Evolutionary conservation across 2,329 filamentous ascomycete species (phyloP).

Genomic region (Raffaelea ambrosiae): DNA sequence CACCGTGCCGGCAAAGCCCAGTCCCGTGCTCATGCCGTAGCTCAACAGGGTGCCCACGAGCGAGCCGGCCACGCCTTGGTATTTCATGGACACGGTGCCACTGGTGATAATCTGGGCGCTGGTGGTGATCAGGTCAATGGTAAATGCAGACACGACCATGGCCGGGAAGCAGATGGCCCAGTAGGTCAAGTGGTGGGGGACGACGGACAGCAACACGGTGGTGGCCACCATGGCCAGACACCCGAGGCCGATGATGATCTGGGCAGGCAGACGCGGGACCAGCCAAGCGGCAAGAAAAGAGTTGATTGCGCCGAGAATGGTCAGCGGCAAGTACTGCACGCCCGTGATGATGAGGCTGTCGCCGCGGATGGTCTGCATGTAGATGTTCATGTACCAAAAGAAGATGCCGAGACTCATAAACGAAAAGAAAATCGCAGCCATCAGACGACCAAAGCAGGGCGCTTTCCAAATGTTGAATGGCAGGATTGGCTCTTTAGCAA

Average conservation of each 20-base stretch:
- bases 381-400: conserved; percentile 13
- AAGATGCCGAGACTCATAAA: conserved; percentile 13
- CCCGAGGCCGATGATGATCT: neutral
- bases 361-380: neutral
- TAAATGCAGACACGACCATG: conserved; percentile 22
- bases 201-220: neutral
- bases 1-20: conserved; percentile 24
- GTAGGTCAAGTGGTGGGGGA: conserved; percentile 16
- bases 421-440: conserved; percentile 9
- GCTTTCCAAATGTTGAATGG: conserved; percentile 12
- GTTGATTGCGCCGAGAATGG: neutral
- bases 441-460: conserved; percentile 9
- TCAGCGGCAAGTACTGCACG: neutral
- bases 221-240: neutral
- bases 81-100: conserved; percentile 34
- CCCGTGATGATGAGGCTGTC: neutral
- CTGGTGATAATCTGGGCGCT: conserved; percentile 45
- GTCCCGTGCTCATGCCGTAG: conserved; percentile 21
- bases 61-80: conserved; percentile 41
- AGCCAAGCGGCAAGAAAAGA: neutral
- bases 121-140: conserved; percentile 39
- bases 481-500: conserved; percentile 10
- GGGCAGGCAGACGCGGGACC: neutral
- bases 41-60: conserved; percentile 31
- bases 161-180: conserved; percentile 34